These are phyloP conservation scores for Deuterostichococcus epilithicus DNA, from an alignment of 139 green algal genomes.

Conservation along the genomic window DNA sequence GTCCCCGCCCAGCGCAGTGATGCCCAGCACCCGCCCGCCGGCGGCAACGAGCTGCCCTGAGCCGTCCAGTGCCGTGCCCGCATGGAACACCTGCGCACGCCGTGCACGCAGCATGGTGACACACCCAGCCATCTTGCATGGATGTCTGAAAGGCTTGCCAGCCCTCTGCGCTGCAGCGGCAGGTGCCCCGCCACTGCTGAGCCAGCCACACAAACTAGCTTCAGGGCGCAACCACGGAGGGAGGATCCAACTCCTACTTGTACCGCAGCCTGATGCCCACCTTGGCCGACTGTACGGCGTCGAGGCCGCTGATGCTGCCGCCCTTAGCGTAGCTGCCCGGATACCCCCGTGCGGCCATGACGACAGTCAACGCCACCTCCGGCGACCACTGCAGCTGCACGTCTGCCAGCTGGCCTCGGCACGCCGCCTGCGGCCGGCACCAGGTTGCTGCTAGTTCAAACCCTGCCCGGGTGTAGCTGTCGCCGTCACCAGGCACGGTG, in stretches of 20 bases:
- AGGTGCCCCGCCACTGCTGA: too few species aligned
- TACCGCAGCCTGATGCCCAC: conserved; percentile 26
- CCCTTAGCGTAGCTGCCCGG: conserved; percentile 88
- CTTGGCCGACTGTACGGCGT: conserved; percentile 63
- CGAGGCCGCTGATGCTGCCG: conserved; percentile 65
- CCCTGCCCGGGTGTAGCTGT: neutral
- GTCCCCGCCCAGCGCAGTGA: conserved; percentile 67
- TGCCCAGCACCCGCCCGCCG: conserved; percentile 78
- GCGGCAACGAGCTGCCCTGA: conserved; percentile 49
- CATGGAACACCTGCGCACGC: conserved; percentile 76
- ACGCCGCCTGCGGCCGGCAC: neutral
- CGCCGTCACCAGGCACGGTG: too few species aligned
- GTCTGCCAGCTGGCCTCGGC: neutral
- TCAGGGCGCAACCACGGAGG: too few species aligned
- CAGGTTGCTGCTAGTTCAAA: neutral
- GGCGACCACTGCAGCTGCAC: conserved; percentile 58
- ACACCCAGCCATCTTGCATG: too few species aligned
- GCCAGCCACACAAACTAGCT: too few species aligned
- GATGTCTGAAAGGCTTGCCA: too few species aligned
- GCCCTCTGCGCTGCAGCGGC: too few species aligned
- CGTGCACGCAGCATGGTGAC: too few species aligned
- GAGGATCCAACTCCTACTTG: neutral
- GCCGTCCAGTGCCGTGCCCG: conserved; percentile 57
- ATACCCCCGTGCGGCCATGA: conserved; percentile 90
- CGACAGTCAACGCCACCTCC: conserved; percentile 77